Base-by-base conservation (phyloP, 1,139 yeast genomes). In the Pichia sp. region DNA sequence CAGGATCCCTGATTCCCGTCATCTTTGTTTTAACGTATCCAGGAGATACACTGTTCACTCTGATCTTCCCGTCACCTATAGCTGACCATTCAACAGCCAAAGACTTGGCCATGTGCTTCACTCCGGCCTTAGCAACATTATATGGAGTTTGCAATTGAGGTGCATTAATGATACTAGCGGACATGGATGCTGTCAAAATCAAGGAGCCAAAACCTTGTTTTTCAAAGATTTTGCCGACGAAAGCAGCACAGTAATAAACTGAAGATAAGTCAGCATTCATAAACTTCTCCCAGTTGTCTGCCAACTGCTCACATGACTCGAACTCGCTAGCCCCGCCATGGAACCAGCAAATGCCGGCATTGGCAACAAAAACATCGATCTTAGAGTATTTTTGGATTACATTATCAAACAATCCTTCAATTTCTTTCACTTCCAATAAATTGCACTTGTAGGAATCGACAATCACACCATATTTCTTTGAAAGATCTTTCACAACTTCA, bases 301-400 rank as follows among this genome's bases (percentile, higher is more conserved):
- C 71, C 1, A 76, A 76, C 59, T 78, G 75, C 26, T 71, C 74
- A 43, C 75, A 76, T 29, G 71, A 72, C 57, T 74, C 72, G 54
- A 79, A 78, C 3, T 60, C 50, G 46, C 74, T 67, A 51, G 75
- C 72, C 40, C 73, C 74, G 4, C 84, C 85, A 8, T 75, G 70
- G 29, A 74, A 72, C 84, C 84, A 80, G 4, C 82, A 79, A 36
- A 82, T 75, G 26, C 88, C 88, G 5, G 88, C 88, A 61, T 84
- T 83, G 58, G 87, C 87, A 43, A 84, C 84, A 61, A 82, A 80
- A 8, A 81, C 74, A 65, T 84, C 87, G 56, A 84, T 76, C 50
- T 77, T 75, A 53, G 85, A 85, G 61, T 82, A 80, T 60, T 80
- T 82, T 52, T 69, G 64, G 55, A 75, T 80, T 52, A 80, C 77